These are phyloP conservation scores for Lanmaoa rubissima DNA, from an alignment of 768 basidiomycete genomes.

Conservation along the genomic window DNA sequence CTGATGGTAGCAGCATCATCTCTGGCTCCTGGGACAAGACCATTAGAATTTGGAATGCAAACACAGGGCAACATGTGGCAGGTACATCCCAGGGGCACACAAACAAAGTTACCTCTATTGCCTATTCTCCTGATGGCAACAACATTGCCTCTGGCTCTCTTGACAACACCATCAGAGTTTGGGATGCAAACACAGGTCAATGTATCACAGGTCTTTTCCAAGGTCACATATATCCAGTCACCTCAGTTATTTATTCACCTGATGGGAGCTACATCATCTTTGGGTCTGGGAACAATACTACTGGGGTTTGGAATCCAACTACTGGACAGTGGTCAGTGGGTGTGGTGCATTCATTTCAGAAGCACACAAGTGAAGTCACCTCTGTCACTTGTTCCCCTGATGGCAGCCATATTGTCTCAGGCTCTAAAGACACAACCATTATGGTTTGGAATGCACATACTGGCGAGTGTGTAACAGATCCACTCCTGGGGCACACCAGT, in stretches of 20 bases:
- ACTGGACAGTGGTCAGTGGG: not conserved
- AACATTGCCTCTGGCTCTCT: slow-evolving; percentile 11
- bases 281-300: slow-evolving; percentile 1
- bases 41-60: slow-evolving; percentile 19
- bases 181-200: slow-evolving; percentile 12
- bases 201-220: not conserved
- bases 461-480: slow-evolving; percentile 8
- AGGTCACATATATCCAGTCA: not conserved
- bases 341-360: not conserved
- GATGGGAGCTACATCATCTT: slow-evolving; percentile 21
- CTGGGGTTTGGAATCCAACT: slow-evolving; percentile 11
- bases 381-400: slow-evolving; percentile 18
- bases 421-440: slow-evolving; percentile 2
- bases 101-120: not conserved
- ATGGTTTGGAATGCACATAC: slow-evolving; percentile 10
- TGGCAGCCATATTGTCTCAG: slow-evolving; percentile 11
- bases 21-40: slow-evolving; percentile 19
- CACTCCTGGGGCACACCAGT: not conserved
- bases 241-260: slow-evolving; percentile 15
- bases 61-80: not conserved
- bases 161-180: slow-evolving; percentile 6
- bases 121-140: slow-evolving; percentile 17
- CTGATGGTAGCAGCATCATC: slow-evolving; percentile 14
- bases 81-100: slow-evolving; percentile 3
- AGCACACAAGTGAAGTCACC: not conserved